Percentiles rank a stretch among this genome's conserved stretches.
Evolutionary conservation across 1,139 yeast genomes (phyloP).

Genomic region (Suhomyces kunorum): DNA sequence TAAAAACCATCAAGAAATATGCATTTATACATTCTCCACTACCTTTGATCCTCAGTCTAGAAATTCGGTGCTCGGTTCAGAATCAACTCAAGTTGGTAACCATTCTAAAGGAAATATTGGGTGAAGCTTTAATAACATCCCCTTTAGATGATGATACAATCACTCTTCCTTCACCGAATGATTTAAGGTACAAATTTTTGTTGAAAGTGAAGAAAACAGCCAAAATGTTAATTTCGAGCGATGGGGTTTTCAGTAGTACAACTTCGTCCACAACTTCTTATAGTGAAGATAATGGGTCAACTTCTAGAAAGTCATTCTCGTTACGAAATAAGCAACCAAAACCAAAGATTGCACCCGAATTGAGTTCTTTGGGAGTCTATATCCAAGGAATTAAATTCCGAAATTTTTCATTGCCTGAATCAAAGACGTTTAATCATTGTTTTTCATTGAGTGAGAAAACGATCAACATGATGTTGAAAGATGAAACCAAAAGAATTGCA

Average conservation of each 20-base stretch:
- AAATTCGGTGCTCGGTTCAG: conserved; percentile 69
- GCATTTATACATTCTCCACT: conserved; percentile 82
- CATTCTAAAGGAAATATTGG: conserved; percentile 56
- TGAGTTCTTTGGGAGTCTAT: conserved; percentile 66
- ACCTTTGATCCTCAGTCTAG: conserved; percentile 87
- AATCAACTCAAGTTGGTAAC: conserved; percentile 63
- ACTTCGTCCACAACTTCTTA: conserved; percentile 35
- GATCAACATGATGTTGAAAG: conserved; percentile 63
- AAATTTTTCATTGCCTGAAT: conserved; percentile 83
- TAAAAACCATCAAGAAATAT: conserved; percentile 72
- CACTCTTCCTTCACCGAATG: conserved; percentile 69
- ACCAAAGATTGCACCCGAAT: conserved; percentile 40
- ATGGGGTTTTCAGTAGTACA: conserved; percentile 1
- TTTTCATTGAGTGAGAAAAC: conserved; percentile 83
- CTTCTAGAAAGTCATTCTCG: conserved; percentile 21
- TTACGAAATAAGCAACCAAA: conserved; percentile 26
- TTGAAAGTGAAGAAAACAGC: conserved; percentile 72
- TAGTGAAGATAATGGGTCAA: conserved; percentile 46
- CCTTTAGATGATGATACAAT: conserved; percentile 33
- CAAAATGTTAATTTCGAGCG: conserved; percentile 10
- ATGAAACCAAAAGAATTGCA: conserved; percentile 51
- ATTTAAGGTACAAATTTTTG: conserved; percentile 66
- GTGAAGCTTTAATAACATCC: conserved; percentile 53
- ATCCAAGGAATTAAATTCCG: conserved; percentile 74
- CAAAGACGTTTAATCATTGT: conserved; percentile 77